Evolutionary conservation across 129 eudicot species (phyloP), one percentile per base, ranked within the genome.

Genomic region (Chrysanthemum makinoi): DNA sequence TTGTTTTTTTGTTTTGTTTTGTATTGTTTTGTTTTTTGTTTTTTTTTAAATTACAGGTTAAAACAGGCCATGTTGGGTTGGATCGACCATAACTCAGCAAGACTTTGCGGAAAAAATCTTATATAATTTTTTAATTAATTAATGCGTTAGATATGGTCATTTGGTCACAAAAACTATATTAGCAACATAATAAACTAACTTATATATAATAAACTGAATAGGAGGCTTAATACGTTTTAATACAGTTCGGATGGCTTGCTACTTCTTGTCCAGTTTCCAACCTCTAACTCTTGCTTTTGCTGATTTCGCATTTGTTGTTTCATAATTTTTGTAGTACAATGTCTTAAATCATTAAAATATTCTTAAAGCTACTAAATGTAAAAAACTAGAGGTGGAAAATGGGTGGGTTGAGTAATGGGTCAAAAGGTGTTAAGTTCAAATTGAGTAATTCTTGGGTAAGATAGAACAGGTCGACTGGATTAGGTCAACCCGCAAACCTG

Each of bases 191-290:
- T 30, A 4, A 4, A 30, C 0, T 30, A 30, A 30, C 0, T 30
- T 4, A 30, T 30, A 4, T 30, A 30, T 4, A 30, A 30, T 30
- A 30, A 30, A 3, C 0, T 4, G 35, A 30, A 30, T 30, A 4
- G 35, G 35, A 30, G 35, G 35, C 6, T 30, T 30, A 4, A 3
- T 30, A 30, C 5, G 35, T 4, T 30, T 30, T 30, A 30, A 3
- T 30, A 30, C 35, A 50, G 16, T 13, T 30, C 68, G 14, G 80
- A 76, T 1, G 11, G 43, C 12, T 59, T 76, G 54, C 61, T 76
- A 77, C 84, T 15, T 81, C 81, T 28, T 80, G 74, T 75, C 80
- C 80, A 54, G 44, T 69, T 49, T 68, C 63, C 69, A 68, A 46
- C 30, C 69, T 74, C 63, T 76, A 68, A 64, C 65, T 54, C 33